Evolutionary conservation across 495 filamentous ascomycete species (phyloP).

Genomic region (Hapsidospora chrysogenum): DNA sequence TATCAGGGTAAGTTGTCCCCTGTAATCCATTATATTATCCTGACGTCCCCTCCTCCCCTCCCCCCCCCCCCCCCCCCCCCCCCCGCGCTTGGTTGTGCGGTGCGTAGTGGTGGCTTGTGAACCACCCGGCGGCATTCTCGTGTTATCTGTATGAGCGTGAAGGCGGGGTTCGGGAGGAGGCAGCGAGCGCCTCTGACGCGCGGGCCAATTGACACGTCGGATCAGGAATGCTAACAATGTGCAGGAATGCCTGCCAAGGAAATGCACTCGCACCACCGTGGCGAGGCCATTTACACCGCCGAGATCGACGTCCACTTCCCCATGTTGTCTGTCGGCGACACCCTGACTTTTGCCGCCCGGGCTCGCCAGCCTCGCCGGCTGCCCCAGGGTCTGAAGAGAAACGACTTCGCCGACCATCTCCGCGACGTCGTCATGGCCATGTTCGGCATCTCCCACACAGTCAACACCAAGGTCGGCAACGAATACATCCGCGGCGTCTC

Average conservation of each 20-base stretch:
- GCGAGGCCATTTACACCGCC: slow-evolving; percentile 68
- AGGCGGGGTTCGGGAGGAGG: too few relatives aligned
- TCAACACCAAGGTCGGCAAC: slow-evolving; percentile 65
- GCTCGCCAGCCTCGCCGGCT: slow-evolving; percentile 48
- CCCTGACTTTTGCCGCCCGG: slow-evolving; percentile 58
- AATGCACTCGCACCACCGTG: slow-evolving; percentile 54
- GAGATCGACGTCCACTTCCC: slow-evolving; percentile 74
- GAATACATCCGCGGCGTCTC: slow-evolving; percentile 65
- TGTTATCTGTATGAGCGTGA: too few relatives aligned
- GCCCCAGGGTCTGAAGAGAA: slow-evolving; percentile 38
- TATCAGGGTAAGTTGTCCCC: slow-evolving; percentile 42
- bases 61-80: too few relatives aligned
- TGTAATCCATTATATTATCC: too few relatives aligned
- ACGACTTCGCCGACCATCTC: slow-evolving; percentile 45
- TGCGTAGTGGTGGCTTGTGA: too few relatives aligned
- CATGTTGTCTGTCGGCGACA: slow-evolving; percentile 65
- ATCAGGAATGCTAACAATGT: too few relatives aligned
- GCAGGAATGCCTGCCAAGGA: slow-evolving; percentile 34
- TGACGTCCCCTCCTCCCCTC: too few relatives aligned
- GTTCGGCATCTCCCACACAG: slow-evolving; percentile 59
- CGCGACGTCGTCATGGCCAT: slow-evolving; percentile 67
- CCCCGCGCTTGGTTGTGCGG: too few relatives aligned
- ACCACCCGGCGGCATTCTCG: too few relatives aligned
- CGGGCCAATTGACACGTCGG: too few relatives aligned
- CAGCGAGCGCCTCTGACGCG: too few relatives aligned